These are phyloP conservation scores for Exophiala alcalophila DNA, from an alignment of 2,329 filamentous ascomycete genomes.

Conservation along the genomic window DNA sequence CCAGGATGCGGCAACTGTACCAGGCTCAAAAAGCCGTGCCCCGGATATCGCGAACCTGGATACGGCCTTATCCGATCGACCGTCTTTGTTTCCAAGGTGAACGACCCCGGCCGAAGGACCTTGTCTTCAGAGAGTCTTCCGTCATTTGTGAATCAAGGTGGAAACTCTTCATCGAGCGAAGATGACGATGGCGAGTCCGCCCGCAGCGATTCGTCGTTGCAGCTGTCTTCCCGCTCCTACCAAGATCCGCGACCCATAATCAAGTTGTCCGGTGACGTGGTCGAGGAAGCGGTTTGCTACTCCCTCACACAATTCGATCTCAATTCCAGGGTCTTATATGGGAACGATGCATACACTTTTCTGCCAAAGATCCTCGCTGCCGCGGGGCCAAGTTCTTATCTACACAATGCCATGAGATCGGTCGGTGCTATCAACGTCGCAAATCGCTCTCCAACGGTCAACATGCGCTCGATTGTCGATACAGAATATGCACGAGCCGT, in stretches of 20 bases:
- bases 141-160: not conserved
- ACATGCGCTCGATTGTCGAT: conserved; percentile 16
- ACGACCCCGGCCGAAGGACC: conserved; percentile 3
- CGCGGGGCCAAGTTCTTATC: conserved; percentile 13
- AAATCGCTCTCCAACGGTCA: conserved; percentile 22
- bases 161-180: conserved; percentile 9
- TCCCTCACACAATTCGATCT: conserved; percentile 20
- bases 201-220: conserved; percentile 9
- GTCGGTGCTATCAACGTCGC: conserved; percentile 19
- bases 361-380: conserved; percentile 16
- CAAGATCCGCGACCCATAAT: conserved; percentile 1
- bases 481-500: conserved; percentile 18
- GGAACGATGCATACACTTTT: conserved; percentile 17
- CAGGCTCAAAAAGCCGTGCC: conserved; percentile 23
- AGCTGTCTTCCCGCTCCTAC: not conserved
- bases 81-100: conserved; percentile 9
- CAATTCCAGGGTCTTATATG: conserved; percentile 21
- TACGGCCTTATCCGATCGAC: conserved; percentile 20
- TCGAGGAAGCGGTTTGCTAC: conserved; percentile 21
- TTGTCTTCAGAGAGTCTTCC: conserved; percentile 14
- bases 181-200: conserved; percentile 13
- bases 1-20: conserved; percentile 22
- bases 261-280: conserved; percentile 8
- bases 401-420: conserved; percentile 20
- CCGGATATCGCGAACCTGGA: conserved; percentile 21